Base-by-base conservation (phyloP, 176 grass and related monocot genomes). In the Hyparrhenia diplandra region DNA sequence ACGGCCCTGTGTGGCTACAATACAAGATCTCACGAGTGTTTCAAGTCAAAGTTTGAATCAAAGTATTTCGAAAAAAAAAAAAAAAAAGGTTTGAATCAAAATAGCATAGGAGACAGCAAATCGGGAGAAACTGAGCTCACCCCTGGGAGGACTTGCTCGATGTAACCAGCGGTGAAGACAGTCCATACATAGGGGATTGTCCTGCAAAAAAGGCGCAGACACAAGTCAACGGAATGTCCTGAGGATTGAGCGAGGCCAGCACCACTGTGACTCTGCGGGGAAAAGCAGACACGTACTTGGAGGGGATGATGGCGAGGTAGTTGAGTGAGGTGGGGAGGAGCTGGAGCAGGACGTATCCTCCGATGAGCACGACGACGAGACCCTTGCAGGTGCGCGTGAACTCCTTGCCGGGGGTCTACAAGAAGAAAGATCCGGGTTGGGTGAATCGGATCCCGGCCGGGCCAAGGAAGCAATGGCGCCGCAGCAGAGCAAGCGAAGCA, bases 101-200 rank as follows among this genome's bases (percentile, higher is more conserved):
- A 2, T 62, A 13, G 52, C 8, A 76, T 10, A 49, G 21, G 28
- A 62, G 45, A 28, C 25, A 80, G 18, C 34, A 64, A 30, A 14
- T 72, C 13, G 41, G 1, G 4, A 54, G 36, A 51, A 77, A 79
- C 4, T 30, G 24, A 42, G 47, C 66, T 59, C 76, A 99, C 97
- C 97, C 97, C 93, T 64, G 89, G 86, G 85, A 99, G 93, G 64
- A 91, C 89, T 90, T 99, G 97, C 75, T 99, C 97, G 21, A 99
- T 87, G 74, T 96, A 99, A 54, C 97, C 97, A 67, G 97, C 93
- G 10, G 97, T 99, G 80, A 99, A 84, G 74, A 99, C 87, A 3
- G 92, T 99, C 97, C 97, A 99, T 17, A 92, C 91, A 64, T 93
- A 99, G 34, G 97, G 97, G 81, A 99, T 99, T 66, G 97, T 96